Evolutionary conservation across 2,329 filamentous ascomycete species (phyloP).

Genomic region (Beauveria australis): DNA sequence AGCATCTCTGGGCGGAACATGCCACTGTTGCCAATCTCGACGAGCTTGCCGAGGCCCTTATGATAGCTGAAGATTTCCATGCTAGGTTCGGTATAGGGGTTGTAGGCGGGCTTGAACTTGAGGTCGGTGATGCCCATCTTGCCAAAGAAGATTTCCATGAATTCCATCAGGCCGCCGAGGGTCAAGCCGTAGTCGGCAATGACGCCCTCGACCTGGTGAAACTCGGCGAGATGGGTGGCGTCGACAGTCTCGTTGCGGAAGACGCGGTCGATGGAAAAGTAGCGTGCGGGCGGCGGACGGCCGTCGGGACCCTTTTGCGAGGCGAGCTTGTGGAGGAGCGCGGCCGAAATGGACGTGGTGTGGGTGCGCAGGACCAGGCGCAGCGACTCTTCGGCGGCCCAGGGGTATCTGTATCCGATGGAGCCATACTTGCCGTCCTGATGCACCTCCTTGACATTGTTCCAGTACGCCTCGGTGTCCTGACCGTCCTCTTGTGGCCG

Average conservation of each 20-base stretch:
- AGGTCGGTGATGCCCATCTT: conserved; percentile 86
- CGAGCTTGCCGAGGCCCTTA: conserved; percentile 72
- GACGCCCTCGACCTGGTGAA: conserved; percentile 97
- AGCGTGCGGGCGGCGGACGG: conserved; percentile 63
- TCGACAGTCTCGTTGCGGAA: conserved; percentile 98
- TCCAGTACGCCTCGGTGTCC: conserved; percentile 80
- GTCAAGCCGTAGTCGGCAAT: conserved; percentile 95
- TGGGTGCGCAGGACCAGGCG: conserved; percentile 89
- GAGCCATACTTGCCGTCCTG: conserved; percentile 88
- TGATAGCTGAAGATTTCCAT: conserved; percentile 99
- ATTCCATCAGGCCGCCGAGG: conserved; percentile 81
- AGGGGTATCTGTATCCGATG: conserved; percentile 93
- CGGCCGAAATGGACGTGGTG: conserved; percentile 86
- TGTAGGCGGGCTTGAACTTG: conserved; percentile 92
- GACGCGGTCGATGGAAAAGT: conserved; percentile 97
- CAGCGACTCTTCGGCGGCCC: conserved; percentile 78
- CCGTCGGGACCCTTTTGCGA: conserved; percentile 67
- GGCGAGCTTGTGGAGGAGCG: conserved; percentile 84
- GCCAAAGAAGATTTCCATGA: conserved; percentile 91
- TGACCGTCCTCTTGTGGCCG: conserved; percentile 44
- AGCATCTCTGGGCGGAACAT: conserved; percentile 99
- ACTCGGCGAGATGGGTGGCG: conserved; percentile 92
- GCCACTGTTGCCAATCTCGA: conserved; percentile 95
- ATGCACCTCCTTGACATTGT: conserved; percentile 80
- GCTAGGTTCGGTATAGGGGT: conserved; percentile 88